Evolutionary conservation across 2,329 filamentous ascomycete species (phyloP), one percentile per base, ranked within the genome.

Genomic region (Boeremia exigua): DNA sequence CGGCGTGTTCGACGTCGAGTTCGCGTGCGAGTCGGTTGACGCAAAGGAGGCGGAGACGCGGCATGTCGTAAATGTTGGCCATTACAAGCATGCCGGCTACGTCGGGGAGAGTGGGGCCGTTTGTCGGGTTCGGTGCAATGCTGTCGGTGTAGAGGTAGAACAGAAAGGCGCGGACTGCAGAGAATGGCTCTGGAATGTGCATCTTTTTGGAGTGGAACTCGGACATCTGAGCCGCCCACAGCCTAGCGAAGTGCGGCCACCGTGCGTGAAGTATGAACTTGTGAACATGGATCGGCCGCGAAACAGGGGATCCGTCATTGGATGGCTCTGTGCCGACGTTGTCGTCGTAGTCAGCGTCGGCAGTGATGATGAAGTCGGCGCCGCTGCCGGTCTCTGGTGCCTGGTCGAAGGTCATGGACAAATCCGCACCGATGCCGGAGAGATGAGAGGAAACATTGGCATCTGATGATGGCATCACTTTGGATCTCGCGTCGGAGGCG

Each of bases 61-160:
- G 93, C 79, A 99, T 96, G 71, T 97, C 94, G 78, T 99, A 99
- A 42, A 98, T 91, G 74, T 98, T 97, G 38, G 92, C 92, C 91
- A 99, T 96, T 61, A 99, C 94, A 3, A 99, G 84, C 75, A 99
- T 86, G 8, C 95, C 94, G 0, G 95, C 94, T 12, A 98, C 92
- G 65, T 97, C 93, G 28, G 88, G 86, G 17, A 97, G 85, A 8
- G 78, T 81, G 0, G 85, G 81, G 42, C 84, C 85, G 59, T 81
- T 67, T 1, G 68, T 65, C 14, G 72, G 70, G 23, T 73, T 67
- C 0, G 71, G 65, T 4, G 78, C 76, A 63, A 99, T 97, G 65
- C 89, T 94, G 75, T 99, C 95, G 0, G 95, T 97, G 77, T 99
- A 99, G 1, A 99, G 85, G 71, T 97, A 99, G 77, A 95, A 94